Conservation (phyloP, 257 asterid genomes). For the Leonotis leonurus region DNA sequence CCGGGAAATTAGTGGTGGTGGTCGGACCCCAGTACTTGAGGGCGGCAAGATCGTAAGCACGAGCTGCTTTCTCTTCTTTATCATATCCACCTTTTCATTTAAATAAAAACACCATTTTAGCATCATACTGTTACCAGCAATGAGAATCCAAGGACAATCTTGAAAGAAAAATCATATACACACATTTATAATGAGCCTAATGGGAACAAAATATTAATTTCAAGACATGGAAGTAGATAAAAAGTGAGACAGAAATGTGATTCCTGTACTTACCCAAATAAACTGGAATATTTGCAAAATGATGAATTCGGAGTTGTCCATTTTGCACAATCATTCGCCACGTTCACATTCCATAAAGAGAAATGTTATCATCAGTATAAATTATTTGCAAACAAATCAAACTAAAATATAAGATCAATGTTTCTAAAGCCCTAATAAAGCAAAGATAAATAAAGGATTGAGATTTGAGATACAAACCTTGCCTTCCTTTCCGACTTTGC, state of each 20-base stretch:
- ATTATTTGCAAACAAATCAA: background rate
- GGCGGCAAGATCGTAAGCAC: slow-evolving; percentile 94
- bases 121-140: slow-evolving; percentile 8
- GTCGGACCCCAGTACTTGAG: slow-evolving; percentile 89
- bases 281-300: slow-evolving; percentile 43
- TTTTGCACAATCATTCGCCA: slow-evolving; percentile 37
- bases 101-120: slow-evolving; percentile 3
- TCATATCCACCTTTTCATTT: slow-evolving; percentile 76
- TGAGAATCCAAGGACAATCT: slow-evolving; percentile 48
- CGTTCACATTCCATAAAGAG: slow-evolving; percentile 36
- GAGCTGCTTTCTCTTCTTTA: slow-evolving; percentile 87
- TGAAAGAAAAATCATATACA: background rate
- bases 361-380: slow-evolving; percentile 29
- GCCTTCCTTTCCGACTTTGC: slow-evolving; percentile 93
- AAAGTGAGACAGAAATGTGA: slow-evolving; percentile 6
- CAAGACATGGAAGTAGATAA: slow-evolving; percentile 15
- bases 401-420: background rate
- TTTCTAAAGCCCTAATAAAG: slow-evolving; percentile 24
- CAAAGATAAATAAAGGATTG: background rate
- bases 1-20: slow-evolving; percentile 85
- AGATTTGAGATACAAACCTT: slow-evolving; percentile 36
- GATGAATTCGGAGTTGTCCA: slow-evolving; percentile 31
- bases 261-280: slow-evolving; percentile 63
- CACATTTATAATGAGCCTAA: background rate
- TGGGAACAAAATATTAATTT: background rate